These are phyloP conservation scores for Taxillus chinensis DNA, from an alignment of 164 flowering plant genomes.

Conservation along the genomic window DNA sequence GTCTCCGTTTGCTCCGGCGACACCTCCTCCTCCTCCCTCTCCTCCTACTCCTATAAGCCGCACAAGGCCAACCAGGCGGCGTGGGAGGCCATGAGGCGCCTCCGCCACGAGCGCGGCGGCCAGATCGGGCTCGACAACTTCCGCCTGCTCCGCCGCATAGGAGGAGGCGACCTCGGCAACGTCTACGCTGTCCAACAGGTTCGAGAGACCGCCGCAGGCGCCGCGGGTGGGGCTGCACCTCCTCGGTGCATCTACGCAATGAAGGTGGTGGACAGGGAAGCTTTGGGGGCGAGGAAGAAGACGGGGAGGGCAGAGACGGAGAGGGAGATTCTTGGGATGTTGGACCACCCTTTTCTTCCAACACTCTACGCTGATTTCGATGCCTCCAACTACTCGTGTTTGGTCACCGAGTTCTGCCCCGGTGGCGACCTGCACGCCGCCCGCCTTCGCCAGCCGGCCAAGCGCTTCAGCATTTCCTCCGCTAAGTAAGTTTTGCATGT, in stretches of 20 bases:
- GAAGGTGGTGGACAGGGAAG: constrained; percentile 87
- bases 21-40: constrained; percentile 11
- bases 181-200: constrained; percentile 73
- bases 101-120: constrained; percentile 24
- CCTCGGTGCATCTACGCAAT: constrained; percentile 59
- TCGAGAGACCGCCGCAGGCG: constrained; percentile 13
- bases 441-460: constrained; percentile 47
- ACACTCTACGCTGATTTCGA: constrained; percentile 73
- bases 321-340: constrained; percentile 63
- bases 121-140: constrained; percentile 63
- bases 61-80: constrained; percentile 77
- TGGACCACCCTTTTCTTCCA: constrained; percentile 85
- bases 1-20: constrained; percentile 29
- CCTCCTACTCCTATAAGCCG: constrained; percentile 30
- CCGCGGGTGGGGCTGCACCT: constrained; percentile 12
- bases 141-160: constrained; percentile 52
- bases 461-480: constrained; percentile 52
- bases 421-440: constrained; percentile 72
- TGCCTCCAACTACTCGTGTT: constrained; percentile 74
- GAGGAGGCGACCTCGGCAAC: constrained; percentile 72
- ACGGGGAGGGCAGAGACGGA: constrained; percentile 75
- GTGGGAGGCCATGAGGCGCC: constrained; percentile 65
- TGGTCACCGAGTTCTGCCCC: constrained; percentile 92
- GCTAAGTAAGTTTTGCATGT: constrained; percentile 40
- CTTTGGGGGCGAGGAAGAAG: constrained; percentile 59